Evolutionary conservation across 2,329 filamentous ascomycete species (phyloP), one percentile per base, ranked within the genome.

Genomic region (Cercospora sp.): DNA sequence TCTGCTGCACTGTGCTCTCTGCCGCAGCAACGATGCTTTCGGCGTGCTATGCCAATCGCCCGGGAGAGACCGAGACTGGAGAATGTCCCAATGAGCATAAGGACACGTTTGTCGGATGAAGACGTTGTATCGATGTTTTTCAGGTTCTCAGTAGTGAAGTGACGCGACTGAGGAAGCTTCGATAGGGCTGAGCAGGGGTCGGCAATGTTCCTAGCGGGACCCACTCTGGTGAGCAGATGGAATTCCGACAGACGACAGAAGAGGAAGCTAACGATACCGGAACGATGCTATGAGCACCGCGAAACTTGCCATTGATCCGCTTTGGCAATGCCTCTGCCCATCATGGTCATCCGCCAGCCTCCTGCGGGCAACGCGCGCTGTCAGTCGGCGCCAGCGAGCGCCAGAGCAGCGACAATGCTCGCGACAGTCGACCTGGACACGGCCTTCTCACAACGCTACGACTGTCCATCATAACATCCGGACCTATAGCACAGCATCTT

Each of bases 271-370:
- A 13, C 28, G 55, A 36, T 23, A 59, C 55, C 16, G 31, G 28
- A 31, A 36, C 55, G 16, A 59, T 74, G 71, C 65, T 68, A 80
- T 81, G 78, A 75, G 72, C 71, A 71, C 75, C 48, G 73, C 75
- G 62, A 77, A 73, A 72, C 74, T 80, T 63, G 73, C 78, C 73
- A 77, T 79, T 74, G 88, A 90, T 76, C 87, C 88, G 68, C 82
- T 91, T 57, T 89, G 88, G 87, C 85, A 86, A 75, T 89, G 85
- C 74, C 80, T 90, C 16, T 90, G 87, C 74, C 88, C 88, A 12
- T 84, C 83, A 8, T 80, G 75, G 73, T 64, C 69, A 13, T 66
- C 58, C 16, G 16, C 23, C 3, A 57, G 23, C 16, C 36, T 68
- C 28, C 53, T 58, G 9, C 13, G 53, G 18, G 23, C 65, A 13